Conservation (phyloP, 352 stramenopile species). For the Globisporangium nodosum region DNA sequence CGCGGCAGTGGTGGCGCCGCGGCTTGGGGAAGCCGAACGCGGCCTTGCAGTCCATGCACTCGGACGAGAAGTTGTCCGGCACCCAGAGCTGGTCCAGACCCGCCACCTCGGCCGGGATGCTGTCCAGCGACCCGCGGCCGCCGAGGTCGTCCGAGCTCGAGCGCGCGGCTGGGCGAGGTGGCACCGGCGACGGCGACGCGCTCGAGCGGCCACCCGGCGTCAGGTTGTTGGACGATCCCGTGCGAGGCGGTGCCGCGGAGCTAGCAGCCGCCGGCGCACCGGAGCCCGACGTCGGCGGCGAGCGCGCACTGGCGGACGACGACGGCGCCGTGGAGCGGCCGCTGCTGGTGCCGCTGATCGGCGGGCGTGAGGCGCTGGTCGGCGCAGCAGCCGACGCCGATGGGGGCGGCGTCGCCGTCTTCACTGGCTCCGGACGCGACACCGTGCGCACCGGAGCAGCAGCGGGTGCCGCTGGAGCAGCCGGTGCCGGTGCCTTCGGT, state of each 20-base stretch:
- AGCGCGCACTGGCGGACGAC: slow-evolving; percentile 17
- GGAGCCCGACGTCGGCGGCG: slow-evolving; percentile 24
- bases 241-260: slow-evolving; percentile 2
- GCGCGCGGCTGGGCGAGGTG: slow-evolving; percentile 12
- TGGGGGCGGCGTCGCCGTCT: slow-evolving; percentile 8
- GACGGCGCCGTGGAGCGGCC: slow-evolving; percentile 11
- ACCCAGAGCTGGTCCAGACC: slow-evolving; percentile 84
- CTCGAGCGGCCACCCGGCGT: background rate
- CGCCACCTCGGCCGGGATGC: slow-evolving; percentile 47
- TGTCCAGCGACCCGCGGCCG: slow-evolving; percentile 48
- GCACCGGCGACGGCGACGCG: background rate
- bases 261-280: slow-evolving; percentile 14
- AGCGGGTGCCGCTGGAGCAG: background rate
- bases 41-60: slow-evolving; percentile 87
- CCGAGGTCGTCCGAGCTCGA: slow-evolving; percentile 15
- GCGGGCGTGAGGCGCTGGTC: background rate
- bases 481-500: slow-evolving; percentile 4
- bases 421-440: slow-evolving; percentile 6
- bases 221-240: background rate
- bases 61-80: slow-evolving; percentile 79
- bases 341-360: slow-evolving; percentile 1
- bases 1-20: slow-evolving; percentile 79
- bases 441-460: slow-evolving; percentile 6
- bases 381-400: slow-evolving; percentile 8
- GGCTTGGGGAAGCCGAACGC: slow-evolving; percentile 78